Conservation (phyloP, 345 rosid species). For the Murraya koenigii region DNA sequence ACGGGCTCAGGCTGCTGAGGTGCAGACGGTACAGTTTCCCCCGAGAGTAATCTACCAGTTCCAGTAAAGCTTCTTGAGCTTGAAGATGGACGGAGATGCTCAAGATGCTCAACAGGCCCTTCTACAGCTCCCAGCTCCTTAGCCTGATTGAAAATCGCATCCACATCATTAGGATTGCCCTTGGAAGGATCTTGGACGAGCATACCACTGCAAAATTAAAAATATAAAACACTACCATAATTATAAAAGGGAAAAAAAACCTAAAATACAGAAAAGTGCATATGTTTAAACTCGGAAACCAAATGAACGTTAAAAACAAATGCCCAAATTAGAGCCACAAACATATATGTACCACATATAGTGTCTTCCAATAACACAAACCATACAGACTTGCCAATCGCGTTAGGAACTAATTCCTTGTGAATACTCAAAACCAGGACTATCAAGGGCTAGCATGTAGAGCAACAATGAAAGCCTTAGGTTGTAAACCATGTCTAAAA, state of each 20-base stretch:
- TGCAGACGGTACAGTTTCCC: slow-evolving; percentile 71
- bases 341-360: neutral
- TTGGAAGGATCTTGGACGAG: slow-evolving; percentile 91
- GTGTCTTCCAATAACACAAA: neutral
- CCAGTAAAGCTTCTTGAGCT: slow-evolving; percentile 84
- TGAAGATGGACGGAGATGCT: slow-evolving; percentile 57
- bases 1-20: slow-evolving; percentile 78
- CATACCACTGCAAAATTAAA: slow-evolving; percentile 68
- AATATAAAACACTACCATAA: neutral
- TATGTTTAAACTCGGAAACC: neutral
- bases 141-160: slow-evolving; percentile 89
- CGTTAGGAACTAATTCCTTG: neutral
- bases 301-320: neutral
- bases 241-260: too few relatives aligned
- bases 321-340: neutral
- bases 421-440: neutral
- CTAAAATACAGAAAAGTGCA: neutral
- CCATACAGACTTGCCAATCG: neutral
- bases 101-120: slow-evolving; percentile 66
- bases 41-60: slow-evolving; percentile 79
- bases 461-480: neutral
- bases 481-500: neutral
- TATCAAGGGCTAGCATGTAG: too few relatives aligned
- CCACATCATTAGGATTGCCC: slow-evolving; percentile 60
- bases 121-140: slow-evolving; percentile 88